Evolutionary conservation across 2,329 filamentous ascomycete genomes (phyloP).

Genomic region (Aspergillus transmontanensis): DNA sequence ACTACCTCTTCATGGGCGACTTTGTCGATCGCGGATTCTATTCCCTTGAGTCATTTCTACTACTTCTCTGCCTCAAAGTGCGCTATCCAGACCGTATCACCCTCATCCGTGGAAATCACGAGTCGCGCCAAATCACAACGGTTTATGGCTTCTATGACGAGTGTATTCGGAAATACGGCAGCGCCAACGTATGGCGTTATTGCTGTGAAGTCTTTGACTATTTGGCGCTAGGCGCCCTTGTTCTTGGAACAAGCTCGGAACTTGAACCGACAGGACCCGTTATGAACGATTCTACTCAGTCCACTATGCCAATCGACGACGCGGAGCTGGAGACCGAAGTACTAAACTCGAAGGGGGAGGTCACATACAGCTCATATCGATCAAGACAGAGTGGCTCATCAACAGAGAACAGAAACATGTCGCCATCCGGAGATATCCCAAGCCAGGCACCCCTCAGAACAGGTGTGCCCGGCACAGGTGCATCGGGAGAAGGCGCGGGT

Average conservation of each 20-base stretch:
- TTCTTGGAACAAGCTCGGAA: constrained; percentile 76
- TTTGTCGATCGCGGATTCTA: constrained; percentile 99
- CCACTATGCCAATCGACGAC: constrained; percentile 58
- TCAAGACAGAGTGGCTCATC: constrained; percentile 35
- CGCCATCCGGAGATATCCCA: constrained; percentile 44
- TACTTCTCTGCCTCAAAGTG: constrained; percentile 94
- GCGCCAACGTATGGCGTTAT: constrained; percentile 94
- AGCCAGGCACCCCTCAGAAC: constrained; percentile 54
- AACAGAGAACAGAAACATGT: constrained; percentile 40
- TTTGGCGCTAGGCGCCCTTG: constrained; percentile 83
- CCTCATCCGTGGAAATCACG: constrained; percentile 91
- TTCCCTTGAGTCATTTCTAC: constrained; percentile 92
- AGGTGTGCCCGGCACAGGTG: constrained; percentile 78
- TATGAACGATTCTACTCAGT: constrained; percentile 48
- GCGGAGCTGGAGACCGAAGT: constrained; percentile 91
- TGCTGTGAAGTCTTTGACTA: constrained; percentile 99
- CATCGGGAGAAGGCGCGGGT: constrained; percentile 68
- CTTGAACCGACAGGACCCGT: constrained; percentile 61
- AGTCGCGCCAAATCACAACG: constrained; percentile 94
- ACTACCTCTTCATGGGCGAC: constrained; percentile 97
- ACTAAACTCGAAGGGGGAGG: constrained; percentile 77
- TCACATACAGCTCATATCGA: constrained; percentile 62
- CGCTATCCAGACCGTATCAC: constrained; percentile 97
- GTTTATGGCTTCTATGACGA: constrained; percentile 99
- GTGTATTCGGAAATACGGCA: constrained; percentile 93